These are phyloP conservation scores for Herpetomonas muscarum DNA, from an alignment of 208 protist genomes.

Conservation along the genomic window DNA sequence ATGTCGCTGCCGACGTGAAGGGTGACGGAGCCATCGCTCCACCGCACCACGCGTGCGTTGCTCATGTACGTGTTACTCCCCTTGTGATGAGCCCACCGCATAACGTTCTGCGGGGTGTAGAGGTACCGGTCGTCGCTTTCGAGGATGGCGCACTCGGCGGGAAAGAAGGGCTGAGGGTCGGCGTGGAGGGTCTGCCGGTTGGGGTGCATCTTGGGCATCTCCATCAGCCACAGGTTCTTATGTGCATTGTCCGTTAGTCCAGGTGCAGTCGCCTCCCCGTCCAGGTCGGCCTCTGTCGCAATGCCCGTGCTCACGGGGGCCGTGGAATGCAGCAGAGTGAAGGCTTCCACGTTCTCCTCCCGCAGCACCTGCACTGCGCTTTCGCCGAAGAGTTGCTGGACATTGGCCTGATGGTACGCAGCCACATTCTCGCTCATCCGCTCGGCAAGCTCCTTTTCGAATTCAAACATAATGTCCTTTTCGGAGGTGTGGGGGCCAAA, in stretches of 20 bases:
- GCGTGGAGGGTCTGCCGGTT: conserved; percentile 84
- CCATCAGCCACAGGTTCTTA: conserved; percentile 51
- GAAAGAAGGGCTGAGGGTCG: conserved; percentile 69
- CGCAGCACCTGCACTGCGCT: conserved; percentile 32
- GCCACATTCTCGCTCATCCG: conserved; percentile 33
- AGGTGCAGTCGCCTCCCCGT: not conserved
- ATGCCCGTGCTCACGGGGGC: conserved; percentile 11
- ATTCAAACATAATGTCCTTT: conserved; percentile 37
- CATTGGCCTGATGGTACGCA: conserved; percentile 26
- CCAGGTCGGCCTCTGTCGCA: conserved; percentile 12
- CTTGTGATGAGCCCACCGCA: conserved; percentile 63
- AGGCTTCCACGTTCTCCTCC: conserved; percentile 28
- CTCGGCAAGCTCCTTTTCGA: conserved; percentile 16
- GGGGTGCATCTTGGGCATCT: conserved; percentile 80
- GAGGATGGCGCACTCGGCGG: conserved; percentile 34
- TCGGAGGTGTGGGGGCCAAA: conserved; percentile 51
- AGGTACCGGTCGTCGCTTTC: conserved; percentile 68
- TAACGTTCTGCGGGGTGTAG: conserved; percentile 80
- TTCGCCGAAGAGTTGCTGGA: conserved; percentile 58
- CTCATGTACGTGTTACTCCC: conserved; percentile 45
- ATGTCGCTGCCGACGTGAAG: conserved; percentile 79
- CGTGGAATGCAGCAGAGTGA: conserved; percentile 41
- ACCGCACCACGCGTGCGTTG: conserved; percentile 78
- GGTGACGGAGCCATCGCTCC: conserved; percentile 78
- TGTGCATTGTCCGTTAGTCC: not conserved